Conservation (phyloP, 306 rosid genomes). For the Canavalia ensiformis region DNA sequence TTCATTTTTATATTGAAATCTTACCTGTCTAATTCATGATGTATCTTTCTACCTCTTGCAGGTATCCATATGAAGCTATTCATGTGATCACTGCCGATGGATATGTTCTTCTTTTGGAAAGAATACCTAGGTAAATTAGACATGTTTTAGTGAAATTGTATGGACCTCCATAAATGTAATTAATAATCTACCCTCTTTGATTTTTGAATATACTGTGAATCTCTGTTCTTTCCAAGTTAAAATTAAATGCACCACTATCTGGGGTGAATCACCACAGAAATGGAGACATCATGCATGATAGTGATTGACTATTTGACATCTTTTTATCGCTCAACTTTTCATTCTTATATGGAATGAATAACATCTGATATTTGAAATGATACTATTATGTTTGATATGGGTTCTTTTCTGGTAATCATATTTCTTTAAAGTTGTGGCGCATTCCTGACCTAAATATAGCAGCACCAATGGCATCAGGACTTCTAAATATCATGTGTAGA, state of each 20-base stretch:
- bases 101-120: slow-evolving; percentile 91
- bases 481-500: background rate
- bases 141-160: background rate
- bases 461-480: background rate
- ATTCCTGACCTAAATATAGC: slow-evolving; percentile 29
- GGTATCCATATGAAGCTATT: slow-evolving; percentile 95
- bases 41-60: slow-evolving; percentile 44
- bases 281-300: slow-evolving; percentile 10
- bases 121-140: slow-evolving; percentile 82
- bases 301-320: slow-evolving; percentile 21
- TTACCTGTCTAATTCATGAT: slow-evolving; percentile 32
- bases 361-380: slow-evolving; percentile 20
- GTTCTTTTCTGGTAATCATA: background rate
- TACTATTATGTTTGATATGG: background rate
- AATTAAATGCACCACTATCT: background rate
- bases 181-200: slow-evolving; percentile 23
- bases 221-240: background rate
- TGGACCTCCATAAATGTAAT: slow-evolving; percentile 8
- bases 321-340: slow-evolving; percentile 18
- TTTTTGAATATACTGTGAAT: slow-evolving; percentile 34
- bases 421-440: slow-evolving; percentile 6
- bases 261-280: slow-evolving; percentile 25
- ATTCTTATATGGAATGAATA: slow-evolving; percentile 8
- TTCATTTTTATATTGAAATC: slow-evolving; percentile 10
- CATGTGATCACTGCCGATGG: slow-evolving; percentile 88